Base-by-base conservation (phyloP, 305 asterid genomes). In the Fraxinus baroniana region DNA sequence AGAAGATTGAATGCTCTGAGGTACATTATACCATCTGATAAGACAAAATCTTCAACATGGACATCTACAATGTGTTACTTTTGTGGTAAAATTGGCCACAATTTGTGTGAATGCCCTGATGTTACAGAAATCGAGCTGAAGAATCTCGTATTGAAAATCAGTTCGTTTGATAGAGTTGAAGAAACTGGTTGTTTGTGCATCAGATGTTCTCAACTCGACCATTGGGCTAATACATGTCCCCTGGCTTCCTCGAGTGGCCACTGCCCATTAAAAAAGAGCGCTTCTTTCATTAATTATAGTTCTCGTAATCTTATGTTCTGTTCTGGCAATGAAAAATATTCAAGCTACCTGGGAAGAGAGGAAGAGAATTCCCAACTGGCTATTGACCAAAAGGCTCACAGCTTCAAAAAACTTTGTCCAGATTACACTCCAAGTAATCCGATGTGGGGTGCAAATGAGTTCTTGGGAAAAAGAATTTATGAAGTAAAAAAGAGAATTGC, bases 151-250 rank as follows among this genome's bases (percentile, higher is more conserved):
- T 79, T 72, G 39, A 89, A 89, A 57, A 57, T 85, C 22, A 60
- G 88, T 64, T 85, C 90, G 9, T 82, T 86, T 74, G 86, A 81
- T 32, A 82, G 85, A 82, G 82, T 86, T 6, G 89, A 85, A 20
- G 90, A 79, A 57, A 86, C 86, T 84, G 72, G 80, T 24, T 62
- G 84, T 80, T 77, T 91, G 37, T 92, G 97, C 92, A 88, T 90
- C 79, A 84, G 88, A 87, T 94, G 98, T 86, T 90, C 90, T 84
- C 91, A 86, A 80, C 83, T 87, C 37, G 91, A 87, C 87, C 98
- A 94, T 78, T 91, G 94, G 97, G 95, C 97, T n/a, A 78, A 84
- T 82, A 83, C 88, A 1, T 94, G 98, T 66, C 94, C 97, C 68
- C 77, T 77, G 76, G 83, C 77, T 66, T 81, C 85, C 64, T 80